Conservation (phyloP, 2,329 filamentous ascomycete genomes). For the Metarhizium anisopliae region DNA sequence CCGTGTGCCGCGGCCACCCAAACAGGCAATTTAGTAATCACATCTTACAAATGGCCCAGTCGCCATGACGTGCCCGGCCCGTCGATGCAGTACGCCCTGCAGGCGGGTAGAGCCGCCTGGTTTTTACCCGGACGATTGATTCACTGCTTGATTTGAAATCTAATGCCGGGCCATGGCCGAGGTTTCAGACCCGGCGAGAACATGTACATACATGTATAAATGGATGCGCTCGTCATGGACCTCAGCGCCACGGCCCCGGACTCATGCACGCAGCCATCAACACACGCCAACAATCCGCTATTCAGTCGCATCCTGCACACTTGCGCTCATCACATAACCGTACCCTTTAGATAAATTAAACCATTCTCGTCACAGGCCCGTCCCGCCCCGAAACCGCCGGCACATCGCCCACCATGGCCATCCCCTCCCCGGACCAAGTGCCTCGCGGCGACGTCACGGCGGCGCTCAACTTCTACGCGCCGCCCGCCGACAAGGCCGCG, state of each 20-base stretch:
- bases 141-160: constrained; percentile 20
- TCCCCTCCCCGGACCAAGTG: constrained; percentile 24
- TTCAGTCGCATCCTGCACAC: neutral
- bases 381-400: no score
- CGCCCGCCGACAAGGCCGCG: constrained; percentile 47
- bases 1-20: no score
- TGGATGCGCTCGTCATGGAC: no score
- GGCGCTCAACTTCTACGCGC: constrained; percentile 55
- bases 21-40: constrained; percentile 4
- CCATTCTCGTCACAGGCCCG: no score
- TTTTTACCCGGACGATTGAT: neutral
- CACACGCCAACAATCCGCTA: neutral
- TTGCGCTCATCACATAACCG: no score
- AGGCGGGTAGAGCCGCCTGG: no score
- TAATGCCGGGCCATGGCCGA: neutral
- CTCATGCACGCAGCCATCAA: no score
- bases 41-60: constrained; percentile 10
- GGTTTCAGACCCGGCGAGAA: neutral
- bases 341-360: no score
- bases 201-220: neutral
- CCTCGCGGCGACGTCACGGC: constrained; percentile 54
- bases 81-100: neutral
- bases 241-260: no score
- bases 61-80: constrained; percentile 3
- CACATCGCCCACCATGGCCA: constrained; percentile 26